A percentile compares a stretch with the other conserved stretches of the same genome.
Evolutionary conservation across 306 rosid genomes (phyloP).

Genomic region (Medicago ruthenica): DNA sequence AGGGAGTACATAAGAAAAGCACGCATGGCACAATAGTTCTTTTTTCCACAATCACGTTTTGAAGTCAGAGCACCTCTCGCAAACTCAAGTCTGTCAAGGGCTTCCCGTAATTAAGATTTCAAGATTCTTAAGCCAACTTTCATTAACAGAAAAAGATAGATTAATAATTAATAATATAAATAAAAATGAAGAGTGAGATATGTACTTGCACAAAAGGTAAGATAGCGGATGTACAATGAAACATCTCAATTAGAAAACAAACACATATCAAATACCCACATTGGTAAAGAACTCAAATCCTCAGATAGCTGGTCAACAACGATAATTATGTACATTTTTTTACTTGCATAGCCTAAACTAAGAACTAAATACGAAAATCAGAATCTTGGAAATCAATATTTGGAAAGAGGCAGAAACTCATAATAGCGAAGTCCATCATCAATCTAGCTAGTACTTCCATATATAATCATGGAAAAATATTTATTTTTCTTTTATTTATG

Average conservation of each 20-base stretch:
- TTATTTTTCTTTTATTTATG: no score
- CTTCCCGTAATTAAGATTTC: conserved; percentile 65
- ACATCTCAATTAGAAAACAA: conserved; percentile 39
- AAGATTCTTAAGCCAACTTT: conserved; percentile 11
- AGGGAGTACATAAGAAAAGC: conserved; percentile 33
- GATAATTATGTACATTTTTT: conserved; percentile 31
- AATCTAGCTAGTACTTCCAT: conserved; percentile 98
- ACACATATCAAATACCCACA: conserved; percentile 70
- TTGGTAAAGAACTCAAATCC: conserved; percentile 77
- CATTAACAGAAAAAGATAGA: neutral
- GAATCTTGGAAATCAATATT: conserved; percentile 10
- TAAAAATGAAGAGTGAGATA: neutral
- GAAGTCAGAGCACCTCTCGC: conserved; percentile 81
- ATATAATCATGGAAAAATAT: conserved; percentile 27
- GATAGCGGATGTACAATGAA: conserved; percentile 55
- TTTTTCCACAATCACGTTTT: conserved; percentile 83
- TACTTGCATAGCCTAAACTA: conserved; percentile 7
- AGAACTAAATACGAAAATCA: conserved; percentile 21
- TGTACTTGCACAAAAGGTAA: conserved; percentile 87
- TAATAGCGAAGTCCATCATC: conserved; percentile 94
- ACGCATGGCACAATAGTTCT: conserved; percentile 66
- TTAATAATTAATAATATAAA: neutral
- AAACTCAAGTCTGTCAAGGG: conserved; percentile 93
- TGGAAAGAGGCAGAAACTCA: conserved; percentile 68
- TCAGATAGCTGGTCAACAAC: conserved; percentile 77